phyloP scores from a whole-genome alignment of 2,329 filamentous ascomycete genomes.

The Fusarium graminum region DNA sequence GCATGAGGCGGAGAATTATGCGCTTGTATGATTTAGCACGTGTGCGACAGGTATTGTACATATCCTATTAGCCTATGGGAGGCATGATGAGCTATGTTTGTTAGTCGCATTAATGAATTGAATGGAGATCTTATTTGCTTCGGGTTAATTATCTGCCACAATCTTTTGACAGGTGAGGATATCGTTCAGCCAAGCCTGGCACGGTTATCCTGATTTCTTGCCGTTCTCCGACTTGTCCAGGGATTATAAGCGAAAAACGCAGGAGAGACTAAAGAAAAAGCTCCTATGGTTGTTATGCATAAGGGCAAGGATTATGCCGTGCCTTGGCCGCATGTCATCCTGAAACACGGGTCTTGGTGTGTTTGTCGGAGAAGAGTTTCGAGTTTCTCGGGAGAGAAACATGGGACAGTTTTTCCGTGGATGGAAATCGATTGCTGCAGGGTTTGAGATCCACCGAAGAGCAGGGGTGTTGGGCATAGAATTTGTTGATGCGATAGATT shows the following conservation, averaged over 20 bases:
- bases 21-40: constrained; percentile 43
- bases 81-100: neutral
- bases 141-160: constrained; percentile 7
- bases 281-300: constrained; percentile 22
- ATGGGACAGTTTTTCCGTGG: constrained; percentile 41
- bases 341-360: constrained; percentile 31
- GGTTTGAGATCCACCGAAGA: constrained; percentile 16
- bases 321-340: constrained; percentile 21
- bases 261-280: constrained; percentile 10
- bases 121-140: constrained; percentile 21
- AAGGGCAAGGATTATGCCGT: neutral
- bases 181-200: neutral
- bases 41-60: constrained; percentile 27
- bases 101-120: constrained; percentile 11
- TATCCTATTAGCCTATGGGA: constrained; percentile 14
- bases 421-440: constrained; percentile 29
- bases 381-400: constrained; percentile 13
- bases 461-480: neutral
- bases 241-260: constrained; percentile 14
- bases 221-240: constrained; percentile 15
- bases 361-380: constrained; percentile 38
- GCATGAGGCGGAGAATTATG: constrained; percentile 27
- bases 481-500: neutral
- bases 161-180: constrained; percentile 1
- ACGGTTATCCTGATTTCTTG: constrained; percentile 4